Evolutionary conservation across 768 basidiomycete species (phyloP).

Genomic region (Exidia glandulosa): DNA sequence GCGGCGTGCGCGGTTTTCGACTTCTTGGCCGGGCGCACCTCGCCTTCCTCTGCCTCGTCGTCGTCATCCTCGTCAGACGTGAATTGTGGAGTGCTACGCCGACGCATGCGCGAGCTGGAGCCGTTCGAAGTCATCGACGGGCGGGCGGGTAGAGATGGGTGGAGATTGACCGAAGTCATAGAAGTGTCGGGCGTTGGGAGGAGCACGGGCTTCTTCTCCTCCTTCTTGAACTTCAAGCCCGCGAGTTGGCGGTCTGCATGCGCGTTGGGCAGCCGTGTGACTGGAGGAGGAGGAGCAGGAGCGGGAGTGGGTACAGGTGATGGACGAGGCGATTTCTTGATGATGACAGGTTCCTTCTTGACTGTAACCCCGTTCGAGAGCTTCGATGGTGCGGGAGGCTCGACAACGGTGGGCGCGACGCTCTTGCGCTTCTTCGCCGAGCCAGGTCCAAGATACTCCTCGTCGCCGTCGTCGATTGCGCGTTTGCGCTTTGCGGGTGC

Average conservation of each 20-base stretch:
- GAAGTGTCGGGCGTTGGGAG: neutral
- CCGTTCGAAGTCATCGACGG: no score
- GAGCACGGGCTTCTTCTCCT: neutral
- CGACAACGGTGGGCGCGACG: neutral
- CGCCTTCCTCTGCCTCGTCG: conserved; percentile 12
- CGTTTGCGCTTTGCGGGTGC: neutral
- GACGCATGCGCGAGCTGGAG: conserved; percentile 5
- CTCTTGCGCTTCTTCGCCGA: neutral
- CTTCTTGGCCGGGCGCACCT: neutral
- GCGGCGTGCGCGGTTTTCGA: neutral
- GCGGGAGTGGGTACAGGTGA: neutral
- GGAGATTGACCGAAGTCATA: conserved; percentile 5
- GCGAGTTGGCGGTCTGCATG: neutral
- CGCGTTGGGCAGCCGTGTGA: neutral
- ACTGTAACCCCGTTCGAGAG: neutral
- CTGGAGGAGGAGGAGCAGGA: neutral
- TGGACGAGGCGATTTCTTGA: neutral
- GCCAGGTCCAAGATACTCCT: neutral
- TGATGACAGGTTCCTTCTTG: neutral
- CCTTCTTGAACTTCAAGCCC: neutral
- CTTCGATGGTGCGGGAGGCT: neutral
- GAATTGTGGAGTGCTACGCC: conserved; percentile 50
- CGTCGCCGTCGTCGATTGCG: neutral
- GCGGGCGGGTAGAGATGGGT: no score
- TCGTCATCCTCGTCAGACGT: conserved; percentile 55